Evolutionary conservation across 768 basidiomycete species (phyloP), one percentile per base, ranked within the genome.

Genomic region (Collybia nuda): DNA sequence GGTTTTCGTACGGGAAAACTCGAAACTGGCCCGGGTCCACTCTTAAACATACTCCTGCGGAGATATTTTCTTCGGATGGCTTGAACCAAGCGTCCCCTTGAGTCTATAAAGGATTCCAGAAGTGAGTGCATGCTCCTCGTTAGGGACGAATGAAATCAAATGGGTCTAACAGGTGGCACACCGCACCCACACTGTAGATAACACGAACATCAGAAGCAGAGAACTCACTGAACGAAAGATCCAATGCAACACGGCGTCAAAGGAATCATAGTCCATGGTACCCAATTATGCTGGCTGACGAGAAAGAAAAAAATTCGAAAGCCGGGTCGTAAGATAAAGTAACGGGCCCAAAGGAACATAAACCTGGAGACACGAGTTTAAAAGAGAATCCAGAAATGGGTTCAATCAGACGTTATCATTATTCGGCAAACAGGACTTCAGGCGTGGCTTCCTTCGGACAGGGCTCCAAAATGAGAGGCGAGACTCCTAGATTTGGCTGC

Each of bases 31-130:
- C 83, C 9, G 80, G 72, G 44, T 84, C 79, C 19, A 88, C 79
- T 38, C 89, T 78, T 18, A 92, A 67, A 61, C 87, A 90, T 55
- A 92, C 88, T 41, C 89, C 89, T 0, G 85, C 86, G 51, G 86
- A 82, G 45, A 90, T 71, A 60, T 89, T 90, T 67, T 92, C 89
- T 59, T 89, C 86, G 0, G 88, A 81, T 3, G 88, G 88, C 60
- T 90, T 91, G 67, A 91, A 90, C 89, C 89, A 91, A 6, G 89
- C 85, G 51, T 90, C 88, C 2, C 85, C 82, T 62, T 89, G 86
- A 0, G 89, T 90, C 86, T 90, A 48, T 6, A 24, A 44, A 50
- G 37, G 21, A 39, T 29, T 39, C 22, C 52, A 7, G 44, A 61
- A 54, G 57, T 57, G 58, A 40, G 35, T 19, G 45, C 11, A n/a